These are phyloP conservation scores for Sarocladium oryzae DNA, from an alignment of 2,329 filamentous ascomycete genomes.

Conservation along the genomic window DNA sequence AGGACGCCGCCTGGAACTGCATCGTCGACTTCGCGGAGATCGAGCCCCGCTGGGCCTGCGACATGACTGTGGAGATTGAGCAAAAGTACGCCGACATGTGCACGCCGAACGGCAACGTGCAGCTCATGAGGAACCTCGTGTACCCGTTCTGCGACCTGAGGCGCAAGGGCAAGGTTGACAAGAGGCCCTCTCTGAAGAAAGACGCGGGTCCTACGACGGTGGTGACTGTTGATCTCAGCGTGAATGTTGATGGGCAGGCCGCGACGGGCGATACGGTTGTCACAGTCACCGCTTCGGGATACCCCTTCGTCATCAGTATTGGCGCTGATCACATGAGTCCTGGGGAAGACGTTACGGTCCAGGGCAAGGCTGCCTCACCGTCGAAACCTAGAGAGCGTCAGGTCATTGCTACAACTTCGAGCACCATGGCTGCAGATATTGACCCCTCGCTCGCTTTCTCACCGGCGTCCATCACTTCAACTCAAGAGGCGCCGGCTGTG, in stretches of 20 bases:
- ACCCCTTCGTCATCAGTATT: neutral
- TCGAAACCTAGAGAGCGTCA: no score
- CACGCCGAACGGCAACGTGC: neutral
- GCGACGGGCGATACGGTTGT: neutral
- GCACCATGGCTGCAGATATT: no score
- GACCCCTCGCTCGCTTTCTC: no score
- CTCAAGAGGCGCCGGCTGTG: neutral
- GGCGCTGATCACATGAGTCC: neutral
- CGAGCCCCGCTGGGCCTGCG: neutral
- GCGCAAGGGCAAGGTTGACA: neutral
- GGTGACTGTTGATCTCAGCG: neutral
- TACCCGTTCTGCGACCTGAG: neutral
- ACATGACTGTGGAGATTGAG: neutral
- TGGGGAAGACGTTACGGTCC: no score
- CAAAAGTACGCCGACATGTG: neutral
- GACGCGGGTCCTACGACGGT: neutral
- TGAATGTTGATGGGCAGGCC: neutral
- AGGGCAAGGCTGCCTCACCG: no score
- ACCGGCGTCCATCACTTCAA: neutral
- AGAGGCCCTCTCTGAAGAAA: conserved; percentile 4
- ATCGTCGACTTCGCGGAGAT: neutral
- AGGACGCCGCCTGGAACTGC: conserved; percentile 5
- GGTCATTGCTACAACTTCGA: no score
- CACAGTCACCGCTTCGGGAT: neutral
- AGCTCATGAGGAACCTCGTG: neutral